Base-by-base conservation (phyloP, 2,329 filamentous ascomycete genomes). In the Fusarium guadeloupense region DNA sequence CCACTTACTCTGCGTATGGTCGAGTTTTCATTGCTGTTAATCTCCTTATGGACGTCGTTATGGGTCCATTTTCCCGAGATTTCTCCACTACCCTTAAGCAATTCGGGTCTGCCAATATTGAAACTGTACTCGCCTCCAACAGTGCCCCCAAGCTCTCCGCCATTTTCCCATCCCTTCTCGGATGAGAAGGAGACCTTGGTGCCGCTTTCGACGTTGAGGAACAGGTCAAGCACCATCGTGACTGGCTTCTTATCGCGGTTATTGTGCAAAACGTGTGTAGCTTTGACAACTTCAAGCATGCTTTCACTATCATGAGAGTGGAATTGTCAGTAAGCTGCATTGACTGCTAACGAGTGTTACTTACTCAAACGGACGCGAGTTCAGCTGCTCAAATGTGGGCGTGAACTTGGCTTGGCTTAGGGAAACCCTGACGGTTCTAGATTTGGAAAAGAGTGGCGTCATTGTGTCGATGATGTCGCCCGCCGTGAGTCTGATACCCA, bases 361-460 rank as follows among this genome's bases (percentile, higher is more conserved):
- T 19, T 33, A 40, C 45, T 28, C 26, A 21, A 48, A 48, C 10
- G 45, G 45, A 9, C 9, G 20, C 7, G 38, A 28, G 13, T 48
- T 48, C 19, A 48, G 45, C 9, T 40, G 19, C 9, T 48, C 45
- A 23, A 48, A 48, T 6, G 35, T 31, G 1, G 45, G 45, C 3
- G 23, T 23, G 5, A 48, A 48, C 23, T 23, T 21, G 8, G 45
- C 21, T 4, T 48, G 25, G 25, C 35, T 23, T 2, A 48, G 25
- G 17, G 16, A 19, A 5, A 48, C 45, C 10, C 7, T 48, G 6
- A 31, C 45, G 3, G 39, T 23, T 8, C 19, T 37, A n/a, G 34
- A 17, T 35, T 48, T 48, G 45, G 45, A 40, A n/a, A 48, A 48
- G n/a, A 48, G 21, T 9, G 45, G 45, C 20, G 35, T 48, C 26